These are phyloP conservation scores for Kwoniella pini DNA, from an alignment of 768 basidiomycete species.

Conservation along the genomic window DNA sequence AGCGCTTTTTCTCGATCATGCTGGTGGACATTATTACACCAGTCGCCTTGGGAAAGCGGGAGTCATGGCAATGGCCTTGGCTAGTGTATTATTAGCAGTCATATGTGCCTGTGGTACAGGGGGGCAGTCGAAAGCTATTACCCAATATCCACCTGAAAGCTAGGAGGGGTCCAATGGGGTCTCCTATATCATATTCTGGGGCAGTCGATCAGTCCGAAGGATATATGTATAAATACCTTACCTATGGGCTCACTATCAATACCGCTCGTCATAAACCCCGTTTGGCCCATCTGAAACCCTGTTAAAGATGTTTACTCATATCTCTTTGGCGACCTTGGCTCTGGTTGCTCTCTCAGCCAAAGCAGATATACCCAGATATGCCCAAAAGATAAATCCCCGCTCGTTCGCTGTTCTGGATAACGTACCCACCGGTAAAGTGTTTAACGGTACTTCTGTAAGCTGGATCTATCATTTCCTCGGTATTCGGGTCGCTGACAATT, in stretches of 20 bases:
- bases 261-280: too few relatives aligned
- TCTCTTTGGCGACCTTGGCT: not conserved
- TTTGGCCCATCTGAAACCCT: too few relatives aligned
- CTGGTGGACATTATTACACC: too few relatives aligned
- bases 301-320: too few relatives aligned
- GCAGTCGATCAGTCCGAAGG: not conserved
- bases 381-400: slow-evolving; percentile 32
- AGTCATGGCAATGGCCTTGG: too few relatives aligned
- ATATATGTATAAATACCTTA: too few relatives aligned
- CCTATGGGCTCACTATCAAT: too few relatives aligned
- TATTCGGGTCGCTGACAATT: not conserved
- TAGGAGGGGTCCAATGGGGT: not conserved
- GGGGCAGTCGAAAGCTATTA: not conserved
- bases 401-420: slow-evolving; percentile 29
- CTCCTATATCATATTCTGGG: not conserved
- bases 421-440: slow-evolving; percentile 26
- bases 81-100: too few relatives aligned
- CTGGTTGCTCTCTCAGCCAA: not conserved
- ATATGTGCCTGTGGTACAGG: not conserved
- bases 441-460: slow-evolving; percentile 36
- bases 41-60: too few relatives aligned
- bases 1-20: not conserved
- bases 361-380: slow-evolving; percentile 19
- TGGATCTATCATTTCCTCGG: not conserved
- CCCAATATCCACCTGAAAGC: not conserved